Conservation (phyloP, 2,329 filamentous ascomycete genomes). For the Curvularia verruculosa region DNA sequence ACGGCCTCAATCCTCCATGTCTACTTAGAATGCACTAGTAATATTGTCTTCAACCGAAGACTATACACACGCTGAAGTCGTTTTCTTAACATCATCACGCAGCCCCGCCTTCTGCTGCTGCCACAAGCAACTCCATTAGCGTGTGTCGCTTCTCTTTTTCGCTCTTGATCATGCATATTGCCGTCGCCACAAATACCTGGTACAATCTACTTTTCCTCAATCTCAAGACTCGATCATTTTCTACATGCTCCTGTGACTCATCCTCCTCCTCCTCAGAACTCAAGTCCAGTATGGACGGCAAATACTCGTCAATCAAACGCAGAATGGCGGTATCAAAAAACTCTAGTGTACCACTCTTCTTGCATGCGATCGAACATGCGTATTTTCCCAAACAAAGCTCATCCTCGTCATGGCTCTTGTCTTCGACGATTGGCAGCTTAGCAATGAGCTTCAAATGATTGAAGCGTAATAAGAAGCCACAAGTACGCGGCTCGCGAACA, state of each 20-base stretch:
- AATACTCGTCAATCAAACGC: slow-evolving; percentile 15
- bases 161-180: slow-evolving; percentile 41
- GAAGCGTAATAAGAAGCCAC: slow-evolving; percentile 31
- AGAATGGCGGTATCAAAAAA: slow-evolving; percentile 34
- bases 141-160: slow-evolving; percentile 45
- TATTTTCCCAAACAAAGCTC: slow-evolving; percentile 42
- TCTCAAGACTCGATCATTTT: slow-evolving; percentile 1
- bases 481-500: slow-evolving; percentile 29
- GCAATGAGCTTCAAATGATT: slow-evolving; percentile 45
- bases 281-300: background rate
- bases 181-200: slow-evolving; percentile 41
- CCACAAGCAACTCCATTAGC: slow-evolving; percentile 18
- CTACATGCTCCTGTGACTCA: background rate
- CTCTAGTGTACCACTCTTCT: slow-evolving; percentile 38
- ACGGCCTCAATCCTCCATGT: background rate
- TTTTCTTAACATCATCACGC: background rate
- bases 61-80: background rate
- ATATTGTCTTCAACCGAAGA: background rate
- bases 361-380: slow-evolving; percentile 29
- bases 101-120: slow-evolving; percentile 16
- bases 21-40: background rate
- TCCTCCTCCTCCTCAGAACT: background rate
- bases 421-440: background rate
- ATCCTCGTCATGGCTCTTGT: background rate
- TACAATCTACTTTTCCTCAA: slow-evolving; percentile 36